phyloP scores from a whole-genome alignment of 148 eudicot genomes.

The Oxyria digyna region DNA sequence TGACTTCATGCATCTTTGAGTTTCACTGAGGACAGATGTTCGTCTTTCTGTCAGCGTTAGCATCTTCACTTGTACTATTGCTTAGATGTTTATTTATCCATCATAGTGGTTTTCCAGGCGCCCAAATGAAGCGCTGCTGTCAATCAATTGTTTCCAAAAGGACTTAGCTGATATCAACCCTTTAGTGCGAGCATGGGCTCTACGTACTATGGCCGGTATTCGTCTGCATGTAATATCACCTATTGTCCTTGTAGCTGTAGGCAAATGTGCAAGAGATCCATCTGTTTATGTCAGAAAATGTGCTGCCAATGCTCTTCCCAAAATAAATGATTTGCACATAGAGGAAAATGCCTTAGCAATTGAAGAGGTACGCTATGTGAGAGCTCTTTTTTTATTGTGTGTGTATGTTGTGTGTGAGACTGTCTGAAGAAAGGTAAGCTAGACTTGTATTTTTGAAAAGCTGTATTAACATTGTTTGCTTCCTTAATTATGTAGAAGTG shows the following conservation, averaged over 20 bases:
- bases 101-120: slow-evolving; percentile 45
- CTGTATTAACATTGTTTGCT: not conserved
- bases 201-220: slow-evolving; percentile 98
- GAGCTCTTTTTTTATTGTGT: not conserved
- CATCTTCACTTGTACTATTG: not conserved
- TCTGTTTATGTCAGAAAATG: slow-evolving; percentile 93
- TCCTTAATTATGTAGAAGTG: too few species aligned
- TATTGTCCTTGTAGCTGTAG: slow-evolving; percentile 74
- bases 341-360: slow-evolving; percentile 62
- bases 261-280: slow-evolving; percentile 95
- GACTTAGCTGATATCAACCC: slow-evolving; percentile 94
- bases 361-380: slow-evolving; percentile 53
- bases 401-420: too few species aligned
- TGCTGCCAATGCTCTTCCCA: slow-evolving; percentile 97
- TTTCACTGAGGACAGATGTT: not conserved
- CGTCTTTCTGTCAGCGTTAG: not conserved
- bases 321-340: slow-evolving; percentile 79
- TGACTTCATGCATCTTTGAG: not conserved
- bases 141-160: slow-evolving; percentile 95
- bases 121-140: slow-evolving; percentile 91
- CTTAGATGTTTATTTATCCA: not conserved
- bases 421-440: too few species aligned
- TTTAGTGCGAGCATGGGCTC: slow-evolving; percentile 98
- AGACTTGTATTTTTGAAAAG: not conserved
- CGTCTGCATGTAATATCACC: slow-evolving; percentile 85